Conservation (phyloP, 805 yeast genomes). For the Monosporozyma yasuniensis region DNA sequence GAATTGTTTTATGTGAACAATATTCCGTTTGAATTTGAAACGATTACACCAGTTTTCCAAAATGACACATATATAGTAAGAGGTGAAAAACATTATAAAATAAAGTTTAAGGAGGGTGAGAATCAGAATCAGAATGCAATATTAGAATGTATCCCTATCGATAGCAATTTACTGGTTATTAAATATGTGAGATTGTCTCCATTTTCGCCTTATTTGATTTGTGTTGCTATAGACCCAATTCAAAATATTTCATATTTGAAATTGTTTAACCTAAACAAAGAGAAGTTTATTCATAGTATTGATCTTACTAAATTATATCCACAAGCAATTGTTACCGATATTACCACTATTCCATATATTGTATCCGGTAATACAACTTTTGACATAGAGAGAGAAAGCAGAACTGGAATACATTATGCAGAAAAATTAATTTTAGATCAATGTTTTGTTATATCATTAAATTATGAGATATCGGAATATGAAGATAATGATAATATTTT, state of each 20-base stretch:
- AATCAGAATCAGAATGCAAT: not conserved
- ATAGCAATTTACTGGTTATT: not conserved
- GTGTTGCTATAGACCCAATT: not conserved
- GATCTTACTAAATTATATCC: slow-evolving; percentile 7
- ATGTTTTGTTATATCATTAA: slow-evolving; percentile 32
- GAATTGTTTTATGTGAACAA: not conserved
- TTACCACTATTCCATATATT: slow-evolving; percentile 11
- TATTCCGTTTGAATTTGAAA: not conserved
- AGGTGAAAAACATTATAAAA: slow-evolving; percentile 4
- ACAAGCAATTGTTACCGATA: slow-evolving; percentile 16
- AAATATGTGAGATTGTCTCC: slow-evolving; percentile 3
- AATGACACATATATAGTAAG: not conserved
- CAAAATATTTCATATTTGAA: not conserved
- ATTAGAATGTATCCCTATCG: not conserved
- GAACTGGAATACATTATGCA: slow-evolving; percentile 20
- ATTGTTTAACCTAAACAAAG: not conserved
- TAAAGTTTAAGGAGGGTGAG: not conserved
- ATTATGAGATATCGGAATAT: slow-evolving; percentile 28
- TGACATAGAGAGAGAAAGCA: not conserved
- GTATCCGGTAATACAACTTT: not conserved
- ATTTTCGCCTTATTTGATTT: slow-evolving; percentile 1
- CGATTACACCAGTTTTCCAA: not conserved
- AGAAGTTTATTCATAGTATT: not conserved
- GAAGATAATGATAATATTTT: slow-evolving; percentile 24
- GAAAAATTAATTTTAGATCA: slow-evolving; percentile 29